Percentiles rank a stretch among this genome's conserved stretches.
Evolutionary conservation across 2,329 filamentous ascomycete species (phyloP).

Genomic region (Diplocarpon mali): DNA sequence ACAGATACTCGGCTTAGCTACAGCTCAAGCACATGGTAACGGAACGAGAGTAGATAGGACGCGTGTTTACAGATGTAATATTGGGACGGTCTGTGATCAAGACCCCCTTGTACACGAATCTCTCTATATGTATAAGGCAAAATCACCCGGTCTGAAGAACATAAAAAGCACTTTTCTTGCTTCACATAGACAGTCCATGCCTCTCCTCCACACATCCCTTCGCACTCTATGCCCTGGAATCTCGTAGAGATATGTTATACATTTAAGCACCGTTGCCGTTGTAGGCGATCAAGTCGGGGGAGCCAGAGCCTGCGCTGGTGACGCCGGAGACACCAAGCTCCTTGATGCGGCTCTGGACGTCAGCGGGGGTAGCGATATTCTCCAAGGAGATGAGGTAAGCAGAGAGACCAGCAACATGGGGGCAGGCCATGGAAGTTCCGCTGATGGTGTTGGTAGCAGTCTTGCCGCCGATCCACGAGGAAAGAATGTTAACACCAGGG

Average conservation of each 20-base stretch:
- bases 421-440: slow-evolving; percentile 48
- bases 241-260: background rate
- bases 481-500: slow-evolving; percentile 36
- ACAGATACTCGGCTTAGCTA: too few relatives aligned
- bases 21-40: too few relatives aligned
- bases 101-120: background rate
- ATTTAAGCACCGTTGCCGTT: slow-evolving; percentile 35
- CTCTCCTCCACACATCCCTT: background rate
- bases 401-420: slow-evolving; percentile 50
- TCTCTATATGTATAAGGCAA: background rate
- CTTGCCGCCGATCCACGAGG: slow-evolving; percentile 35
- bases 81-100: background rate
- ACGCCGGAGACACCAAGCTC: slow-evolving; percentile 33
- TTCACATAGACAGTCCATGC: background rate
- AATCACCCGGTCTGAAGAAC: background rate
- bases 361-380: slow-evolving; percentile 33
- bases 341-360: slow-evolving; percentile 35
- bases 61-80: background rate
- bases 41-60: background rate
- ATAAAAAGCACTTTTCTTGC: background rate
- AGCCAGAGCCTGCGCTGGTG: slow-evolving; percentile 31
- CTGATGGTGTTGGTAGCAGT: slow-evolving; percentile 39
- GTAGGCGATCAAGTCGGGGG: slow-evolving; percentile 43
- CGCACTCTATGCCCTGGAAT: background rate
- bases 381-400: slow-evolving; percentile 44